These are phyloP conservation scores for Fusarium pseudocircinatum DNA, from an alignment of 2,329 filamentous ascomycete species.

Conservation along the genomic window DNA sequence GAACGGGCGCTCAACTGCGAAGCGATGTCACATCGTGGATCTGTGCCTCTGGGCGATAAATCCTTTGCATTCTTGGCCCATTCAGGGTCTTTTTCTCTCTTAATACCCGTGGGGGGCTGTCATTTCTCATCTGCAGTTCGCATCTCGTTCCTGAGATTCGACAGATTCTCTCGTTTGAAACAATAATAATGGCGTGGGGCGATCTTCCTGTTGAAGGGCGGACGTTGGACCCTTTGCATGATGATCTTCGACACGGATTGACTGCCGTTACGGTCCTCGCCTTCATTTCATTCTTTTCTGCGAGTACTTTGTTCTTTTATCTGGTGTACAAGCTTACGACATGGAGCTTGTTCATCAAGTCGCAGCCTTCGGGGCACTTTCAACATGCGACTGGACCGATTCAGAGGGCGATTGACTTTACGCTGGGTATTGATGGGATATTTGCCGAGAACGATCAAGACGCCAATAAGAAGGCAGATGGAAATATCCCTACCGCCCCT, in stretches of 20 bases:
- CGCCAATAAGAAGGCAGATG: not conserved
- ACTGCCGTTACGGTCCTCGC: conserved; percentile 45
- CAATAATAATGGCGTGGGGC: conserved; percentile 38
- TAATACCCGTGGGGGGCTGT: not conserved
- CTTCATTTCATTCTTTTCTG: conserved; percentile 46
- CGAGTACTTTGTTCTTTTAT: conserved; percentile 45
- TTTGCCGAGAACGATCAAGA: conserved; percentile 35
- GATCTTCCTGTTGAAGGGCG: conserved; percentile 33
- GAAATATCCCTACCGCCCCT: not conserved
- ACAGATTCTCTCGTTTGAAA: not conserved
- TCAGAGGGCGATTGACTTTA: conserved; percentile 47
- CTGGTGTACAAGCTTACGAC: conserved; percentile 45
- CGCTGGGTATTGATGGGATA: conserved; percentile 50
- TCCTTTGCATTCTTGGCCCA: not conserved
- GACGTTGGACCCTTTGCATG: conserved; percentile 39
- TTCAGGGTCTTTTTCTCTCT: not conserved
- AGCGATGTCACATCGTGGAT: conserved; percentile 19
- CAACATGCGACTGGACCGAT: conserved; percentile 15
- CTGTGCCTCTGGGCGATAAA: not conserved
- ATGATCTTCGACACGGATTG: conserved; percentile 41
- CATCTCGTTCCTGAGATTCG: not conserved
- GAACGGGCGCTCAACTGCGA: not conserved
- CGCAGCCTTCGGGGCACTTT: conserved; percentile 3
- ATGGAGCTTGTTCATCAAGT: conserved; percentile 42
- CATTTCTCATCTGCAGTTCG: not conserved